These are phyloP conservation scores for Ananas comosus DNA, from an alignment of 176 grass and related monocot genomes.

Conservation along the genomic window DNA sequence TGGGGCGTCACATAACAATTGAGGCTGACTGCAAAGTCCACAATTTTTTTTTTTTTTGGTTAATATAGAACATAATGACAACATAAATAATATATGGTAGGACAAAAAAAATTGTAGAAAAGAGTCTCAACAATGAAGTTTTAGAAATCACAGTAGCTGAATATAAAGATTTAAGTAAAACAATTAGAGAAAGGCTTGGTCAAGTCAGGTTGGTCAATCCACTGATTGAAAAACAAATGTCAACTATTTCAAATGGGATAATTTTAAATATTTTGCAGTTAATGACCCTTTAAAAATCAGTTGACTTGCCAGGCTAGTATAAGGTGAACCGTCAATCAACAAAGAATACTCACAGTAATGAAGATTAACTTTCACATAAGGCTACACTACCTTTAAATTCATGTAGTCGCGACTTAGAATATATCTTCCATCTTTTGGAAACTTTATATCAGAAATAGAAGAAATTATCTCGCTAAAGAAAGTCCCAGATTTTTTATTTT, in stretches of 20 bases:
- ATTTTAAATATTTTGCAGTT: background rate
- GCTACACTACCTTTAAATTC: constrained; percentile 18
- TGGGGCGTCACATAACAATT: background rate
- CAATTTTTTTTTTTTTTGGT: no score
- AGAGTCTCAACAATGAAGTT: background rate
- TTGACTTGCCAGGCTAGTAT: background rate
- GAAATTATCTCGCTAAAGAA: constrained; percentile 22
- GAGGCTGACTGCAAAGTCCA: background rate
- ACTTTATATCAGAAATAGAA: constrained; percentile 22
- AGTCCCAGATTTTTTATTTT: background rate
- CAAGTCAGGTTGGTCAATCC: background rate
- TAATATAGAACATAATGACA: background rate
- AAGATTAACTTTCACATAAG: background rate
- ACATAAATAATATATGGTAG: no score
- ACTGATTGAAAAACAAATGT: background rate
- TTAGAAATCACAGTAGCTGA: no score
- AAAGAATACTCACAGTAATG: background rate
- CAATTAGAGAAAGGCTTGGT: background rate
- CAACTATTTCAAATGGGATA: background rate
- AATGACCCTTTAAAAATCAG: background rate
- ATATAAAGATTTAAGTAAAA: background rate
- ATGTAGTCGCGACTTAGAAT: constrained; percentile 32
- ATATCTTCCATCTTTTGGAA: constrained; percentile 20
- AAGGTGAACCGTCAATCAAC: background rate
- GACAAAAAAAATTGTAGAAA: background rate